Percentiles rank a stretch among this genome's conserved stretches.
Evolutionary conservation across 164 flowering plant species (phyloP).

Genomic region (Liquidambar formosana): DNA sequence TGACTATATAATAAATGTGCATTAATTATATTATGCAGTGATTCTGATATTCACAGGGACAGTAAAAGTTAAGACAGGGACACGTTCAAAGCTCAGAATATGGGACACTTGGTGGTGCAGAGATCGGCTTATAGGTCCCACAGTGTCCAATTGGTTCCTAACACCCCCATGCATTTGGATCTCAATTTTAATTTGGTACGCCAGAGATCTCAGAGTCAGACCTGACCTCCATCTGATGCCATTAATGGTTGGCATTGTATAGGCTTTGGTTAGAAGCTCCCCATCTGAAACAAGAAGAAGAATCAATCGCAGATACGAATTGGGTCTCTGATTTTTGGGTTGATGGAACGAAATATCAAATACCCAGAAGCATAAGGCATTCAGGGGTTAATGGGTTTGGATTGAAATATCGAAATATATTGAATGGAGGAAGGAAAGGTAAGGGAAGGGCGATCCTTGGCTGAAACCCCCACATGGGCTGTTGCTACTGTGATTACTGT

Average conservation of each 20-base stretch:
- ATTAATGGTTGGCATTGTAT: background rate
- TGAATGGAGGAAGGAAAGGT: slow-evolving; percentile 4
- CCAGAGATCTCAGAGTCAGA: background rate
- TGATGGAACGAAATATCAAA: background rate
- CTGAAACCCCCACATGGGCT: slow-evolving; percentile 81
- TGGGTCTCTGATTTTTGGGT: background rate
- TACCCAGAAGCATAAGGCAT: slow-evolving; percentile 1
- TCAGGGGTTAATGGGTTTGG: background rate
- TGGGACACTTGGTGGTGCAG: background rate
- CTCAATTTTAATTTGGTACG: slow-evolving; percentile 5
- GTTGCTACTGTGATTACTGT: slow-evolving; percentile 67
- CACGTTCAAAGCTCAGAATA: slow-evolving; percentile 1
- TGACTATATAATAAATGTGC: too few relatives aligned
- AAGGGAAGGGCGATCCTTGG: slow-evolving; percentile 50
- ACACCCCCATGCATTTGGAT: slow-evolving; percentile 8
- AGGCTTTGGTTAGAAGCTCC: background rate
- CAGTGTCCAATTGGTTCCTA: background rate
- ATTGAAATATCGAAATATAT: background rate
- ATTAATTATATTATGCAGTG: too few relatives aligned
- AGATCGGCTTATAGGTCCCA: slow-evolving; percentile 5
- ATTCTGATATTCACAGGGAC: too few relatives aligned
- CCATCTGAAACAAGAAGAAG: background rate
- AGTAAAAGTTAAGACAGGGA: slow-evolving; percentile 4
- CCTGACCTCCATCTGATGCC: background rate
- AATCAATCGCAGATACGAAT: background rate